phyloP scores from a whole-genome alignment of 768 basidiomycete species.

The Serendipita sp. region DNA sequence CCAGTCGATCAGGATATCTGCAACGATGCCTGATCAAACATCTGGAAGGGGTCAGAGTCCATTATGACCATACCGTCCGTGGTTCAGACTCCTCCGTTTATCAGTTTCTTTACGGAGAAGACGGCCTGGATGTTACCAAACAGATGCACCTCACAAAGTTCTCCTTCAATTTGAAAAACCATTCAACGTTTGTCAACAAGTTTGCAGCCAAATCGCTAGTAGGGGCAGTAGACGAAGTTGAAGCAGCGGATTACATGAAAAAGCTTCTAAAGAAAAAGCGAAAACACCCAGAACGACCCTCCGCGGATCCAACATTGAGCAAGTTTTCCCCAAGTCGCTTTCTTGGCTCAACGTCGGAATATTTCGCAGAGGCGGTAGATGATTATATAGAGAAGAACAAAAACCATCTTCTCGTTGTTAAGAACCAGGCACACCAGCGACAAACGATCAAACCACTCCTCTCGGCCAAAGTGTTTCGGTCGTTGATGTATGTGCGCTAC shows the following conservation, averaged over 20 bases:
- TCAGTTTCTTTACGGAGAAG: conserved; percentile 95
- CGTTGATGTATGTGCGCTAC: conserved; percentile 83
- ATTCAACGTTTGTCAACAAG: conserved; percentile 55
- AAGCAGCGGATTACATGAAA: conserved; percentile 72
- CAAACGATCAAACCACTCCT: conserved; percentile 29
- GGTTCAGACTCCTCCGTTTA: conserved; percentile 86
- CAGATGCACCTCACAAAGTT: conserved; percentile 87
- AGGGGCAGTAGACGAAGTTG: conserved; percentile 44
- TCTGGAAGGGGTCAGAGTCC: conserved; percentile 86
- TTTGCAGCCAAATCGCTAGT: conserved; percentile 45
- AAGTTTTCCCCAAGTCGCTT: conserved; percentile 61
- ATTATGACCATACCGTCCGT: conserved; percentile 96
- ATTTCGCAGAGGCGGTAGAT: conserved; percentile 66
- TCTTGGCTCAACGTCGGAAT: conserved; percentile 84
- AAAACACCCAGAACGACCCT: conserved; percentile 22
- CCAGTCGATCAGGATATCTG: conserved; percentile 92
- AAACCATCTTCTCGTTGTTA: conserved; percentile 25
- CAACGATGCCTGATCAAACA: conserved; percentile 98
- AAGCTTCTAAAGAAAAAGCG: conserved; percentile 63
- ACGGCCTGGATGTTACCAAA: conserved; percentile 89
- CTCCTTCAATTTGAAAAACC: conserved; percentile 82
- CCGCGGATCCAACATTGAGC: conserved; percentile 49
- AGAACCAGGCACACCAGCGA: conserved; percentile 22
- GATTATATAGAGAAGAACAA: conserved; percentile 68
- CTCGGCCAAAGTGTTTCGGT: conserved; percentile 46